A percentile compares a stretch with the other conserved stretches of the same genome.
These are phyloP conservation scores for Rhizopogon rudus DNA, from an alignment of 768 basidiomycete species.

Conservation along the genomic window DNA sequence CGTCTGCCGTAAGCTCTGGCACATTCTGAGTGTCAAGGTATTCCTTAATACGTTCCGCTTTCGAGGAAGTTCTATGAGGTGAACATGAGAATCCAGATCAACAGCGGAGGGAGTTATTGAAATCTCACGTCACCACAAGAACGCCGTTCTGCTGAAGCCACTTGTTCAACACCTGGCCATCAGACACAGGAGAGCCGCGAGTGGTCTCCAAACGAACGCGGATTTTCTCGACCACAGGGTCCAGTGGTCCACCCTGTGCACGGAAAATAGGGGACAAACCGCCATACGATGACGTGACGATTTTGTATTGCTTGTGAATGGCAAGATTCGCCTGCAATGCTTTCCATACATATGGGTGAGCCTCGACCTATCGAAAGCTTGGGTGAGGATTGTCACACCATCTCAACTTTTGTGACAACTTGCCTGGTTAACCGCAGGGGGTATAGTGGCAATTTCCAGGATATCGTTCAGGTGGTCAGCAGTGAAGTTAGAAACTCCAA, in stretches of 20 bases:
- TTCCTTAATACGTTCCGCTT: constrained; percentile 27
- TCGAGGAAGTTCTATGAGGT: constrained; percentile 26
- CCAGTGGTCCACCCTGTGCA: constrained; percentile 33
- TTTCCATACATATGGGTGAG: constrained; percentile 48
- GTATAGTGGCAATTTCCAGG: constrained; percentile 36
- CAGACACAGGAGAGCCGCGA: constrained; percentile 21
- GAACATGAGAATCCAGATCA: background rate
- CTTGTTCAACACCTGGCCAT: constrained; percentile 24
- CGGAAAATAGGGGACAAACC: constrained; percentile 36
- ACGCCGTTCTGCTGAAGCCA: constrained; percentile 25
- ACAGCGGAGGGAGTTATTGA: background rate
- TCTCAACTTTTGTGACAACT: background rate
- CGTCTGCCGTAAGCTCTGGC: constrained; percentile 21
- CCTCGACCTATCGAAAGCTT: constrained; percentile 35
- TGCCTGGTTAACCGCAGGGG: constrained; percentile 54
- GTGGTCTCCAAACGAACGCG: constrained; percentile 23
- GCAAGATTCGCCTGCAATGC: constrained; percentile 32
- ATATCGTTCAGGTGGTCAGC: constrained; percentile 38
- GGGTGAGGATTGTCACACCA: background rate
- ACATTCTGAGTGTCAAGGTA: constrained; percentile 25
- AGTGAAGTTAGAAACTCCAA: constrained; percentile 56
- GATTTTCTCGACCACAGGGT: constrained; percentile 31
- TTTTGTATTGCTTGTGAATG: constrained; percentile 30
- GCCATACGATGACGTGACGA: constrained; percentile 35
- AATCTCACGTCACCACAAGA: constrained; percentile 27